Evolutionary conservation across 306 rosid genomes (phyloP), one percentile per base, ranked within the genome.

Genomic region (Cucumis cinereus): DNA sequence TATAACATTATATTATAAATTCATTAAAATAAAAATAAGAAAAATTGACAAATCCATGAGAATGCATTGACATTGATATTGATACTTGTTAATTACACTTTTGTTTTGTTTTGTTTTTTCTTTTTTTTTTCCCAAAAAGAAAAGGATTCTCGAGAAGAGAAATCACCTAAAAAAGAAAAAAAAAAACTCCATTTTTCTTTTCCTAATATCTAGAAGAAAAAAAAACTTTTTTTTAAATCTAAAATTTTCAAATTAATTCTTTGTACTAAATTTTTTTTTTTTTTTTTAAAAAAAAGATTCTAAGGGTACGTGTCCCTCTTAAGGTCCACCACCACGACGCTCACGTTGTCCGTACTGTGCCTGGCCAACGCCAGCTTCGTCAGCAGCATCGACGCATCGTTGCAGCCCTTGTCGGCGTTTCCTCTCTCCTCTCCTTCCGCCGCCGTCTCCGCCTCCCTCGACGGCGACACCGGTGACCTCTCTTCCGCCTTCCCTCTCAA

Each of bases 301-400:
- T 73, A 33, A 28, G 77, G 61, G 47, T 52, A 41, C 40, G 78
- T 23, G 55, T 16, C 69, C 36, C 70, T 66, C 80, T 80, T 82
- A 6, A 89, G 89, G 82, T 87, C 82, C 22, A 89, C 88, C 68
- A 87, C 91, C 26, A 85, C 80, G 16, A 87, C 86, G 80, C 89
- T 87, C 73, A 89, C 83, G 85, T 89, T 89, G 87, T 85, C 93
- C 23, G 79, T 7, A 61, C 87, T 87, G 74, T 77, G 88, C 81
- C 89, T 82, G 3, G 93, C 89, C 83, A 87, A 74, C 6, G 93
- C 93, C 76, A 89, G 85, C 82, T 89, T 89, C 54, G 88, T 89
- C 75, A 89, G 87, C 80, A 87, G 70, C 81, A 59, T 68, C 71
- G 91, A 73, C 41, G 89, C 89, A 10, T 84, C 91, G 16, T 82